Evolutionary conservation across 169 alveolate species (phyloP).

Genomic region (Plasmodium reichenowi): DNA sequence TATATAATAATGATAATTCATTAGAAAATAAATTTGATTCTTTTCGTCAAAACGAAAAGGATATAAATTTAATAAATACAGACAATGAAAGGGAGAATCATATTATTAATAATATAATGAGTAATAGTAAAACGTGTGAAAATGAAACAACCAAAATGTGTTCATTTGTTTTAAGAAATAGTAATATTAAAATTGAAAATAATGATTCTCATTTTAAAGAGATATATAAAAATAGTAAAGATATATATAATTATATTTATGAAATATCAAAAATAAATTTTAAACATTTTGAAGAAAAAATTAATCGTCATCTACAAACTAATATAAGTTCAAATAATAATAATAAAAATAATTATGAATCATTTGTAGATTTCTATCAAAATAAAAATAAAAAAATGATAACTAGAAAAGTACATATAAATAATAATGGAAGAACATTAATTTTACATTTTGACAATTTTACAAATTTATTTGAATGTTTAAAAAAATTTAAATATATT

Average conservation of each 20-base stretch:
- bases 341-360: constrained; percentile 35
- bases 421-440: constrained; percentile 67
- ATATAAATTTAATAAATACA: background rate
- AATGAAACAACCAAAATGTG: constrained; percentile 5
- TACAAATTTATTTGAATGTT: constrained; percentile 40
- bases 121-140: background rate
- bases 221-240: background rate
- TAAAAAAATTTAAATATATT: constrained; percentile 55
- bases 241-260: constrained; percentile 51
- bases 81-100: background rate
- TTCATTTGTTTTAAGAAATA: constrained; percentile 35
- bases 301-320: constrained; percentile 14
- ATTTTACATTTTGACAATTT: constrained; percentile 67
- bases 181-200: constrained; percentile 54
- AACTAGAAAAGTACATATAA: constrained; percentile 17
- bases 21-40: background rate
- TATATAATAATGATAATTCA: background rate
- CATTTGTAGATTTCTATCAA: constrained; percentile 70
- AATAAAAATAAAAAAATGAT: constrained; percentile 54
- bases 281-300: constrained; percentile 42
- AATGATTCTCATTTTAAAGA: background rate
- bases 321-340: constrained; percentile 15
- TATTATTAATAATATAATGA: background rate
- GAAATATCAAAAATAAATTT: constrained; percentile 53
- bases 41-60: background rate